These are phyloP conservation scores for Bryum argenteum DNA, from an alignment of 225 moss, liverwort and hornwort genomes.

Conservation along the genomic window DNA sequence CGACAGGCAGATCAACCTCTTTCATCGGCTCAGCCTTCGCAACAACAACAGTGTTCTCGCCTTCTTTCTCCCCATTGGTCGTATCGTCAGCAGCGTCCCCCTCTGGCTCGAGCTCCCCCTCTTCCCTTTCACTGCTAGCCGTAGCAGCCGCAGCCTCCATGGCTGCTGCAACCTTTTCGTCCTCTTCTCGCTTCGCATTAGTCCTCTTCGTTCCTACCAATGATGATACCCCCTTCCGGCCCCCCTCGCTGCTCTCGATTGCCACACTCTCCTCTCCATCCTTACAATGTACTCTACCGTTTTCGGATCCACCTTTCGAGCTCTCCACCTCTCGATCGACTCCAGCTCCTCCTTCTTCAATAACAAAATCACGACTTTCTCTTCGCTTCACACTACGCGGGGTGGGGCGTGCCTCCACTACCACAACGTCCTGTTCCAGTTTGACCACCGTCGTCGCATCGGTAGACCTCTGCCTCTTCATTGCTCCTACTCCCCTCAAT, in stretches of 20 bases:
- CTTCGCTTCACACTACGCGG: constrained; percentile 49
- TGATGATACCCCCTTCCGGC: constrained; percentile 37
- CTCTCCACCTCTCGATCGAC: constrained; percentile 31
- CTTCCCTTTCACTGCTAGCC: constrained; percentile 75
- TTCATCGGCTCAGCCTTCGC: constrained; percentile 47
- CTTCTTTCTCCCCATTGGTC: constrained; percentile 45
- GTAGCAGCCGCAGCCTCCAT: constrained; percentile 37
- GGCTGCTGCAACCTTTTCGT: constrained; percentile 31
- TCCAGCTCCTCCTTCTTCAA: constrained; percentile 44
- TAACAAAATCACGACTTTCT: constrained; percentile 43
- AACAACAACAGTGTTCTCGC: constrained; percentile 37
- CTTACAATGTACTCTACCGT: constrained; percentile 24
- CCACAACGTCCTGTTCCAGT: constrained; percentile 42
- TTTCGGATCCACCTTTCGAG: constrained; percentile 31
- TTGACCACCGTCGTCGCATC: constrained; percentile 51
- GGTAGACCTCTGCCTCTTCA: constrained; percentile 58
- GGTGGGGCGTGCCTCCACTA: constrained; percentile 38
- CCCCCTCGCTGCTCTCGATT: constrained; percentile 33
- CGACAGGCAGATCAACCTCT: constrained; percentile 30
- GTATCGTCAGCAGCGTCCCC: too few species aligned
- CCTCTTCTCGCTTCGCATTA: constrained; percentile 38
- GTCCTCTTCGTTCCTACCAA: constrained; percentile 35
- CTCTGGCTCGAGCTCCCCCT: constrained; percentile 77
- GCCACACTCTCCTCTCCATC: constrained; percentile 29
- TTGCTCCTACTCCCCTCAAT: constrained; percentile 30